Evolutionary conservation across 1,284 basidiomycete species (phyloP), one percentile per base, ranked within the genome.

Genomic region (Pulchroboletus neoregius): DNA sequence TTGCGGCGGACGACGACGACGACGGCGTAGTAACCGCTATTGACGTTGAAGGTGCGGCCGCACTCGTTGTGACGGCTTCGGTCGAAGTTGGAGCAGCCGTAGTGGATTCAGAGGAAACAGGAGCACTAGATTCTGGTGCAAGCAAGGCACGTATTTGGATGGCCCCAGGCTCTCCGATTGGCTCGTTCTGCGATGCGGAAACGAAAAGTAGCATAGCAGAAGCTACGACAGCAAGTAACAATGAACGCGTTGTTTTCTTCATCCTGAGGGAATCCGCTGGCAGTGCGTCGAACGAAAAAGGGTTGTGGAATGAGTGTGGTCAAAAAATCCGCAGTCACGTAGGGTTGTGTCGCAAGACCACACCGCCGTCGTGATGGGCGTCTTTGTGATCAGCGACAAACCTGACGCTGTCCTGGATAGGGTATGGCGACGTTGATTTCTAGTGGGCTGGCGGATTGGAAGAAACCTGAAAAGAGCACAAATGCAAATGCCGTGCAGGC

Each of bases 131-230:
- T 3, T 15, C 40, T 34, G 16, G 5, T 2, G 2, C 16, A n/a
- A 48, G 1, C 37, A 40, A n/a, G 27, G 39, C 61, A 27, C 50
- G 65, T 32, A 52, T 43, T 50, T 62, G 57, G 36, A 50, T 23
- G 35, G 34, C 51, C 6, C 24, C 40, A n/a, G 38, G 58, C 15
- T 48, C 53, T 33, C 55, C 49, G 32, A 68, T 57, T 32, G 55
- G 55, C 36, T 61, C 54, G 39, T 56, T 46, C 32, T 46, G 51
- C 26, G 57, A 58, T 18, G 58, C 62, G 46, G 60, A 46, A 31
- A 56, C 54, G 40, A 62, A 61, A 47, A 67, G 49, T 15, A 67
- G 46, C 37, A 64, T 31, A 45, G 57, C 63, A 33, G 62, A 66
- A 9, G 59, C 52, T 26, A 58, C 53, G 38, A 56, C 39, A 35